phyloP scores from a whole-genome alignment of 208 protist species.

The Novymonas esmeraldas region DNA sequence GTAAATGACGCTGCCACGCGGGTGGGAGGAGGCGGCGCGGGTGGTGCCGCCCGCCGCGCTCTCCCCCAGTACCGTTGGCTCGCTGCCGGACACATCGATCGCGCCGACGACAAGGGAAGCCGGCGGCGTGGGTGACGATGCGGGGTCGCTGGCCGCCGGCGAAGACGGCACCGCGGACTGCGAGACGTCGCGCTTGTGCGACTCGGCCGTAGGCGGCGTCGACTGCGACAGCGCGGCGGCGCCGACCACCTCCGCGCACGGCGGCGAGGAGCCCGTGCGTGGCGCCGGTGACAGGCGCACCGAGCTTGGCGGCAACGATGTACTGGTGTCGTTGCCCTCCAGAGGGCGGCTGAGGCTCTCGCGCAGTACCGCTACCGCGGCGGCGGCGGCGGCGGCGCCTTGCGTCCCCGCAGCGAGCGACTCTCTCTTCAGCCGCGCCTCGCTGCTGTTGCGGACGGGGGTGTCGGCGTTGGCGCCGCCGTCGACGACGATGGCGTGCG shows the following conservation, averaged over 20 bases:
- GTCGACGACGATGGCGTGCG: not conserved
- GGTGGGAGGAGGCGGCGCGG: not conserved
- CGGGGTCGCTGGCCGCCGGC: not conserved
- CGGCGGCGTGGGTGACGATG: not conserved
- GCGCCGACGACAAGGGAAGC: not conserved
- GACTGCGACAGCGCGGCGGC: too few species aligned
- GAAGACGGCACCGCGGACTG: not conserved
- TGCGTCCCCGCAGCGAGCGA: constrained; percentile 4
- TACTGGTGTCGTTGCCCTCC: not conserved
- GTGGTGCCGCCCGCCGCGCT: not conserved
- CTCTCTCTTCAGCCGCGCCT: not conserved
- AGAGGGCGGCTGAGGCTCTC: constrained; percentile 19
- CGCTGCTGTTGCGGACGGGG: not conserved
- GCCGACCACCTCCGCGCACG: too few species aligned
- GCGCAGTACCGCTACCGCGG: constrained; percentile 19
- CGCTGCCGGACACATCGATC: not conserved
- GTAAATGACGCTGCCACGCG: not conserved
- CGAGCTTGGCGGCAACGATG: not conserved
- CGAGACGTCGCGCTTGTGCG: too few species aligned
- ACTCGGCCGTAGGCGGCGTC: too few species aligned
- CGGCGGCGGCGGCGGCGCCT: constrained; percentile 15
- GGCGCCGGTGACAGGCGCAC: too few species aligned
- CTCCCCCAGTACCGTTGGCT: not conserved
- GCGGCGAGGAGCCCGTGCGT: too few species aligned
- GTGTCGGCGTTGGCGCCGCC: not conserved